Base-by-base conservation (phyloP, 23 red algal species). In the Gracilaria domingensis region DNA sequence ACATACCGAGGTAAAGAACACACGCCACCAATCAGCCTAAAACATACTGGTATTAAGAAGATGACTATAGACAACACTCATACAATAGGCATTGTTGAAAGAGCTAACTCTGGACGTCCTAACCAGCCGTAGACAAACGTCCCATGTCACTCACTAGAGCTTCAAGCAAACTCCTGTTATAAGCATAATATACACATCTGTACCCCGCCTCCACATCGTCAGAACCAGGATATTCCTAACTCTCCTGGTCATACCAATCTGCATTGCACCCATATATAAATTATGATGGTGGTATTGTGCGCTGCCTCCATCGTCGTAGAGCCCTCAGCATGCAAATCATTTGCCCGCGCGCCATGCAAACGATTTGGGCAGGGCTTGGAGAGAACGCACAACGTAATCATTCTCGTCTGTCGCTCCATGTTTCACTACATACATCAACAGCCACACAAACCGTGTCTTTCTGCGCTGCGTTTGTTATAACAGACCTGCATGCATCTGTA, bases 371-470 rank as follows among this genome's bases (percentile, higher is more conserved):
- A 17, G 34, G n/a, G 11, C 28, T 74, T 2, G 69, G 69, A 45
- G 5, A 45, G 36, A 74, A 74, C 13, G 69, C 69, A 24, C 39
- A 42, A 38, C 21, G 36, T n/a, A 74, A 40, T 36, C 69, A 74
- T 8, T 38, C 69, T 29, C 7, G 2, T 18, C 69, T 38, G 39
- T 74, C 69, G 34, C 39, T 38, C 28, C 3, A 17, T 21, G 17
- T 42, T 74, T 2, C 37, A 21, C 45, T 74, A 29, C 69, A 74
- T 74, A 36, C 45, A 21, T 74, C 69, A 8, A 74, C 69, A 74
- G 45, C 24, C 4, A 36, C 12, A 74, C 69, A 74, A 45, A 74
- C 20, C 8, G 2, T 12, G 28, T 21, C 17, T 4, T 44, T 74
- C 36, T 42, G 44, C 2, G 36, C 69, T 45, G 69, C 36, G 34